Evolutionary conservation across 1,139 yeast species (phyloP), one percentile per base, ranked within the genome.

Genomic region (Yamadazyma epiphylla): DNA sequence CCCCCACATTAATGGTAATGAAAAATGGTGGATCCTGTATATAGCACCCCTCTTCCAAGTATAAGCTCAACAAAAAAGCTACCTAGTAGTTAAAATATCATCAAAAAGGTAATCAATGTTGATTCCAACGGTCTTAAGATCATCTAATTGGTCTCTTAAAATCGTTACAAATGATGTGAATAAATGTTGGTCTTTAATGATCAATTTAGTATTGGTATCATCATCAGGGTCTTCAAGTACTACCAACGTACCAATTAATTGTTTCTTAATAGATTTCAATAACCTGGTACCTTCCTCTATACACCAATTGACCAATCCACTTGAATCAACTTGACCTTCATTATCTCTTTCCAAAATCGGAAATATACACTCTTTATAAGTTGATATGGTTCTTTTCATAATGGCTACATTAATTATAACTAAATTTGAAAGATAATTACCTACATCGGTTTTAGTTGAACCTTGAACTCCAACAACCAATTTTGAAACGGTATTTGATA

Each of bases 101-200:
- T 74, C 77, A 44, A 79, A 60, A 27, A 79, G 52, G 43, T 74
- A 82, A 37, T 75, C 89, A 32, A 86, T 78, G 45, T 85, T 86
- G 30, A 88, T 64, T 0, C 95, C 95, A 8, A 76, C 78, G 1
- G 61, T 55, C 44, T 78, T 79, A 42, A 88, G 58, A 26, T 74
- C 77, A 20, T 67, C 69, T 25, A 83, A 74, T 47, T 86, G 94
- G 25, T 70, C 68, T 42, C 63, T 52, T 41, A 86, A 59, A 33
- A 78, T 67, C 23, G 61, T 55, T 5, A 77, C 60, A 39, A 85
- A 78, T 24, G 69, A 74, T 32, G 42, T 35, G 37, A 58, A 63
- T 25, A 60, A 42, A 15, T 38, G 38, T 23, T 33, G 34, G 36
- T 64, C 68, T 39, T 62, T 63, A 13, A 63, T 53, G 22, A 49